Conservation (phyloP, 2,329 filamentous ascomycete genomes). For the Fusarium equiseti region DNA sequence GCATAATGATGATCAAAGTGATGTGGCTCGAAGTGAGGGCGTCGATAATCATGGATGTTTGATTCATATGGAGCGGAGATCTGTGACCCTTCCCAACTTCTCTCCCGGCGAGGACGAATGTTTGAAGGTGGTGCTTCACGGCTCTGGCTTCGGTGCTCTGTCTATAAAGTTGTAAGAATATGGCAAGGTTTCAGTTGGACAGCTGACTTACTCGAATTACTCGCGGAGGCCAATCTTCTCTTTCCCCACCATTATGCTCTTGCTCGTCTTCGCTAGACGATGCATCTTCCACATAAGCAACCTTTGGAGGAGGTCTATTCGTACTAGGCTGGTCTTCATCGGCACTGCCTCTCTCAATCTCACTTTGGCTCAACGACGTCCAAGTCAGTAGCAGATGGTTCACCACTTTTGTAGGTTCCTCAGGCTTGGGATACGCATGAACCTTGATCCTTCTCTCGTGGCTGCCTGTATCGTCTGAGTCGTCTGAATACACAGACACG, state of each 20-base stretch:
- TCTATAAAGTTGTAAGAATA: neutral
- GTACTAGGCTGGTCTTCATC: neutral
- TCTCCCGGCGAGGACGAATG: too few species aligned
- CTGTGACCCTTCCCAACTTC: too few species aligned
- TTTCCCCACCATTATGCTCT: neutral
- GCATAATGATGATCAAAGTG: too few species aligned
- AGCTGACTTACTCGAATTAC: neutral
- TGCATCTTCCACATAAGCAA: neutral
- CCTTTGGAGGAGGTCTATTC: neutral
- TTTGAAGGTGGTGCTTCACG: too few species aligned
- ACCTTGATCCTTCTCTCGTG: neutral
- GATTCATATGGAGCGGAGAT: too few species aligned
- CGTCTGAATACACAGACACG: neutral
- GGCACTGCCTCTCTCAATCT: conserved; percentile 4
- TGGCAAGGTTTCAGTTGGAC: too few species aligned
- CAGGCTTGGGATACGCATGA: neutral
- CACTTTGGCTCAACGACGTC: conserved; percentile 22
- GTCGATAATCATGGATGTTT: too few species aligned
- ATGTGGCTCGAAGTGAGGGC: too few species aligned
- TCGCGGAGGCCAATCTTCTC: neutral
- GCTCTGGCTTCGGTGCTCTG: too few species aligned
- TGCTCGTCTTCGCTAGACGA: neutral
- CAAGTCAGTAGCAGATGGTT: conserved; percentile 23
- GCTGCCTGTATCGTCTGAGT: neutral
- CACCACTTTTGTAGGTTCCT: conserved; percentile 18